A percentile compares a stretch with the other conserved stretches of the same genome.
Evolutionary conservation across 2,329 filamentous ascomycete genomes (phyloP).

Genomic region (Taxawa tesnikishii): DNA sequence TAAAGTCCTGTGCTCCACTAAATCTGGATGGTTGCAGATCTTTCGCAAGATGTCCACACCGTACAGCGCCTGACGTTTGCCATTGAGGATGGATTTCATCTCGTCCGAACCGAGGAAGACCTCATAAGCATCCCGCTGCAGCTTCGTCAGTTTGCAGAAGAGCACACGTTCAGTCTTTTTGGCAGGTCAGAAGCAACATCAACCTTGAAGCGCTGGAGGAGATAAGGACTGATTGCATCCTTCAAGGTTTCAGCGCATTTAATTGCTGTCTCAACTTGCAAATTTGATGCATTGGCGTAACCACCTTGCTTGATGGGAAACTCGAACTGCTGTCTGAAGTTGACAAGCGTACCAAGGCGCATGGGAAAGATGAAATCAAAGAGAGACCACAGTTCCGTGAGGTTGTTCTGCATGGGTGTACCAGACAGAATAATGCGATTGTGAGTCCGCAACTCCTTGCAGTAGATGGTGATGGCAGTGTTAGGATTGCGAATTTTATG

Average conservation of each 20-base stretch:
- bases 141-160: conserved; percentile 79
- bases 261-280: conserved; percentile 88
- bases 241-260: conserved; percentile 91
- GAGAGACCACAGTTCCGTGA: conserved; percentile 89
- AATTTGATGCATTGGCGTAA: conserved; percentile 86
- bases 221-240: conserved; percentile 83
- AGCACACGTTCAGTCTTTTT: conserved; percentile 91
- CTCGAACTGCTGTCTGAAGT: conserved; percentile 84
- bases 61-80: conserved; percentile 67
- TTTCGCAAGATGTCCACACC: conserved; percentile 89
- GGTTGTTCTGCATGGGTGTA: conserved; percentile 94
- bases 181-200: conserved; percentile 91
- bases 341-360: conserved; percentile 81
- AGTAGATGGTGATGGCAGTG: conserved; percentile 84
- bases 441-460: conserved; percentile 82
- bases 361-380: conserved; percentile 98
- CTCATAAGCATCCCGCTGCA: conserved; percentile 71
- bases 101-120: conserved; percentile 72
- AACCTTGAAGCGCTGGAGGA: conserved; percentile 82
- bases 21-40: conserved; percentile 94
- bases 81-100: conserved; percentile 67
- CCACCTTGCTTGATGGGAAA: conserved; percentile 87
- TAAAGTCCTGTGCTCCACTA: conserved; percentile 55
- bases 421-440: conserved; percentile 90
- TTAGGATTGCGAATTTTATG: conserved; percentile 98